Evolutionary conservation across 768 basidiomycete genomes (phyloP), one percentile per base, ranked within the genome.

Genomic region (Hygrophoropsis aurantiaca): DNA sequence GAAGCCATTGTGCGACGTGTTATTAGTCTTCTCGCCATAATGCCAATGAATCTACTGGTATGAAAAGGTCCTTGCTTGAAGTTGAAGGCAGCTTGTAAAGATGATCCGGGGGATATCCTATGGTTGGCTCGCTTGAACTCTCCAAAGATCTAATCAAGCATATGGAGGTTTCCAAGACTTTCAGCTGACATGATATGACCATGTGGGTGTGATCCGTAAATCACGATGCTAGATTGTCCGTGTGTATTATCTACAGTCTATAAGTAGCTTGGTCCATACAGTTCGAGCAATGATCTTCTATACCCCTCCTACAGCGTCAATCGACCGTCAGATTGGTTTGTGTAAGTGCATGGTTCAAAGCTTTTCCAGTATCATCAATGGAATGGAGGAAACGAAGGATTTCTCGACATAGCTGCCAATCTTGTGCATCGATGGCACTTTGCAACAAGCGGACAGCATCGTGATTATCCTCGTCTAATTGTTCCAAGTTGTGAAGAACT

Each of bases 331-430:
- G 58, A 42, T 72, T 70, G n/a, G 79, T 74, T 54, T 82, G 74
- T 8, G 64, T 65, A 42, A 91, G 65, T 2, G 85, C 89, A 50
- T 76, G 72, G 45, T 74, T 75, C 46, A 94, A 73, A 3, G 84
- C 85, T 13, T 65, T 65, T 25, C 94, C 95, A 0, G 84, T 82
- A 34, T 94, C 90, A 61, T 97, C 95, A 41, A 95, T 87, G 2
- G 90, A 94, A 62, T 87, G 90, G 40, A 98, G 66, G 69, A 99
- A 99, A 16, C 95, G 83, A 13, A 97, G 70, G 11, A 99, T 74
- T 61, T 98, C 95, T 48, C 89, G 82, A 68, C 90, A 97, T 10
- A 99, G 74, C 59, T 90, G 84, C 85, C 88, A 97, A 42, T 97
- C 92, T 50, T 87, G 81, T 4, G 77, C 81, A 6, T 80, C 78